These are phyloP conservation scores for Dichotomocladium elegans DNA, from an alignment of 371 early-diverging fungal species.

Conservation along the genomic window DNA sequence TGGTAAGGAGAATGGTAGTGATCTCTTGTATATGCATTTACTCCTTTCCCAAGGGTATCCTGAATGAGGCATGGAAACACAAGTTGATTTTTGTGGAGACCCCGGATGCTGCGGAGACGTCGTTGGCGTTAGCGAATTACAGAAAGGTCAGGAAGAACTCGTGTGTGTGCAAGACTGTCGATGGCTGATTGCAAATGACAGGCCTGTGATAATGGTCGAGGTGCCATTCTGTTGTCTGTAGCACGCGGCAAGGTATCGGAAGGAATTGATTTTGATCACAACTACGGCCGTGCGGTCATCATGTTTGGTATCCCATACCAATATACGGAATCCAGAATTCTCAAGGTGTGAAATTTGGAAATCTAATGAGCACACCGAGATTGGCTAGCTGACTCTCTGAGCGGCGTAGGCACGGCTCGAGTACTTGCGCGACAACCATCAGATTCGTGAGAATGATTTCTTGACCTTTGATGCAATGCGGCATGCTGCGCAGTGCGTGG, in stretches of 20 bases:
- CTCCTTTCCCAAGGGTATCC: slow-evolving; percentile 62
- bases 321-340: slow-evolving; percentile 95
- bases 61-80: slow-evolving; percentile 93
- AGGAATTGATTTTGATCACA: slow-evolving; percentile 99
- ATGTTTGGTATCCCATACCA: slow-evolving; percentile 99
- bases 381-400: no score
- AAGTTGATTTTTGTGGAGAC: slow-evolving; percentile 99
- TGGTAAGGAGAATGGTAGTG: slow-evolving; percentile 37
- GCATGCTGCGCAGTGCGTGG: slow-evolving; percentile 99
- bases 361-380: background rate
- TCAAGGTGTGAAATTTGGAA: slow-evolving; percentile 52
- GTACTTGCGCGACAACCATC: slow-evolving; percentile 90
- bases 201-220: slow-evolving; percentile 99
- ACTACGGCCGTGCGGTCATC: slow-evolving; percentile 98
- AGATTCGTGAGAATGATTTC: slow-evolving; percentile 98
- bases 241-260: slow-evolving; percentile 99
- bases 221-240: slow-evolving; percentile 98
- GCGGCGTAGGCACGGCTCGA: slow-evolving; percentile 96
- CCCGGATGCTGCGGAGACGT: slow-evolving; percentile 98
- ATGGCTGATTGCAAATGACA: slow-evolving; percentile 13
- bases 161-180: background rate
- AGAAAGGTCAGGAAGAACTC: slow-evolving; percentile 49
- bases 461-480: slow-evolving; percentile 99
- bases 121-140: slow-evolving; percentile 94
- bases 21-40: background rate